Percentiles rank a stretch among this genome's conserved stretches.
These are phyloP conservation scores for Exophiala calicioides DNA, from an alignment of 2,329 filamentous ascomycete species.

Conservation along the genomic window DNA sequence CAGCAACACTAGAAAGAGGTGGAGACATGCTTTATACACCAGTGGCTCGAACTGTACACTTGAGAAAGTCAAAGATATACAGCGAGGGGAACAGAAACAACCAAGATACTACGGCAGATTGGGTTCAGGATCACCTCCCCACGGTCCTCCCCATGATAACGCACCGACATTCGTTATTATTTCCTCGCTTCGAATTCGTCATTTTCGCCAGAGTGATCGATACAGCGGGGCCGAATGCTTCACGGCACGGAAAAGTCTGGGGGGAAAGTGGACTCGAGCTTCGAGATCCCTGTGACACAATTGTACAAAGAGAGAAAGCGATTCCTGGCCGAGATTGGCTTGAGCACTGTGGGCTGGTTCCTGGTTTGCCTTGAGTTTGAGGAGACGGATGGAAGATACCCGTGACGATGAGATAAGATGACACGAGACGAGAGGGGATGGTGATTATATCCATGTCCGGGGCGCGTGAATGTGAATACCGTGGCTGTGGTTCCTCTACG, in stretches of 20 bases:
- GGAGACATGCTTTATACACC: constrained; percentile 12
- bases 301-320: neutral
- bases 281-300: neutral
- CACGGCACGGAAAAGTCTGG: constrained; percentile 9
- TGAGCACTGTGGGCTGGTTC: constrained; percentile 3
- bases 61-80: no score
- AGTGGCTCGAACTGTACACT: constrained; percentile 6
- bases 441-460: no score
- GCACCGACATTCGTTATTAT: neutral
- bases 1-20: no score
- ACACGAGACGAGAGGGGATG: no score
- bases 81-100: no score
- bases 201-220: neutral
- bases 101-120: no score
- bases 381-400: neutral
- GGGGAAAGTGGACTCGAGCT: neutral
- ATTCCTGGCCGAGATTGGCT: constrained; percentile 3
- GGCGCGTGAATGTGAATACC: no score
- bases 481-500: no score
- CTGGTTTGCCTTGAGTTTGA: neutral
- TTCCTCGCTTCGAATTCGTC: neutral
- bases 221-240: constrained; percentile 14
- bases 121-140: no score
- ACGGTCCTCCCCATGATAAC: no score
- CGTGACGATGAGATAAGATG: neutral